Evolutionary conservation across 768 basidiomycete genomes (phyloP).

Genomic region (Tricholoma sp.): DNA sequence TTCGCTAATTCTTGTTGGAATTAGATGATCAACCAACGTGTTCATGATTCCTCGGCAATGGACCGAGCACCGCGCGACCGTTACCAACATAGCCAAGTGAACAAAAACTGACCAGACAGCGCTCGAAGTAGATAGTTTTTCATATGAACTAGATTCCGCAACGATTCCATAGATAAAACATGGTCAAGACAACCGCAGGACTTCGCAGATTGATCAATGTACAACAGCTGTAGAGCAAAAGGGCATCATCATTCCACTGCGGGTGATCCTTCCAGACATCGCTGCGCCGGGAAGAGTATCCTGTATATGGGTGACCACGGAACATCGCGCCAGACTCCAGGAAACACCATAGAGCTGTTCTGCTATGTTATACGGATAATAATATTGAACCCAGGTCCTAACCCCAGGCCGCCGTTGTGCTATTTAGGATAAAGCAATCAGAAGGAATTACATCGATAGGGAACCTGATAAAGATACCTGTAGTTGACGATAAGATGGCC

Average conservation of each 20-base stretch:
- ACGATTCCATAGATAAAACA: not conserved
- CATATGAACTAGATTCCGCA: not conserved
- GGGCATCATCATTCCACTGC: not conserved
- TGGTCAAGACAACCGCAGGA: not conserved
- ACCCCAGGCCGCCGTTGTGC: slow-evolving; percentile 43
- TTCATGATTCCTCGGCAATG: not conserved
- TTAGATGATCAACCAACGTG: not conserved
- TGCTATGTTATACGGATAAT: not conserved
- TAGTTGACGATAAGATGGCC: slow-evolving; percentile 91
- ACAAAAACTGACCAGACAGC: not conserved
- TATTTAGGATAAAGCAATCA: slow-evolving; percentile 9
- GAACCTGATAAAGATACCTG: slow-evolving; percentile 43
- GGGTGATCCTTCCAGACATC: not conserved
- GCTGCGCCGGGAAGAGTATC: not conserved
- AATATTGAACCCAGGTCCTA: slow-evolving; percentile 11
- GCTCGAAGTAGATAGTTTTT: not conserved
- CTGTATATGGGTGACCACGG: not conserved
- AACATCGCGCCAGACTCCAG: not conserved
- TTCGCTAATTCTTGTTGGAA: not conserved
- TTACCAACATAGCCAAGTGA: not conserved
- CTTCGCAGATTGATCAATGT: not conserved
- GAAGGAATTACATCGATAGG: not conserved
- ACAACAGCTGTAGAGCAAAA: not conserved
- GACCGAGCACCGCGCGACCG: not conserved
- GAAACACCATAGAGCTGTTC: not conserved